Base-by-base conservation (phyloP, 75 land plant genomes). In the Adiantum capillusveneris region DNA sequence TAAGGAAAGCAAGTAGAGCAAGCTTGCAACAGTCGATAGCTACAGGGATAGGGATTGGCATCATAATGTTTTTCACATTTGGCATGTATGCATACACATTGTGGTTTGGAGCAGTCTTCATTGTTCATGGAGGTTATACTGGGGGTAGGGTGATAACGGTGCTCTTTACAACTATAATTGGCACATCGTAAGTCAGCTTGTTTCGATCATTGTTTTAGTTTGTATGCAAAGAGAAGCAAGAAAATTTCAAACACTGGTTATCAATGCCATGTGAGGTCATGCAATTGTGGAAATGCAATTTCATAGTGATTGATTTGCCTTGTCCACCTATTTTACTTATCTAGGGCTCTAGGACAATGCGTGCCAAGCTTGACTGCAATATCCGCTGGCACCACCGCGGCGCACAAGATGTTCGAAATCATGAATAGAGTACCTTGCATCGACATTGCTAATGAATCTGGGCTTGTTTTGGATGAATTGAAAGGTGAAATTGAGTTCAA, bases 141-240 rank as follows among this genome's bases (percentile, higher is more conserved):
- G 86, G 86, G 1, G 86, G 86, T 25, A 72, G 63, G 41, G 79
- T 87, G 44, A 77, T 80, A 62, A 79, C 84, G 2, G 65, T 81
- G 43, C 87, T 84, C 12, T 60, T 87, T 60, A 69, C 79, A 57
- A 75, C 80, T 27, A 59, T 87, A 31, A 59, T 73, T 58, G 71
- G 84, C 59, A 87, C 87, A 57, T 56, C 45, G 65, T 19, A 16
- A 20, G 1, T 0, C 44, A 1, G 65, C 25, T 64, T 56, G 17
- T 29, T 55, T 20, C 46, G 25, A 5, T 72, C n/a, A n/a, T n/a
- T n/a, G n/a, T 34, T 9, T 9, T 9, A 34, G 37, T 34, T 5
- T 34, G 9, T 34, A 34, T 34, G 9, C 37, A 34, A 9, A 5
- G 3, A 5, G 9, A 9, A 5, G 37, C 9, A 34, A 5, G 9